Base-by-base conservation (phyloP, 495 filamentous ascomycete species). In the Penicilliopsis zonata region DNA sequence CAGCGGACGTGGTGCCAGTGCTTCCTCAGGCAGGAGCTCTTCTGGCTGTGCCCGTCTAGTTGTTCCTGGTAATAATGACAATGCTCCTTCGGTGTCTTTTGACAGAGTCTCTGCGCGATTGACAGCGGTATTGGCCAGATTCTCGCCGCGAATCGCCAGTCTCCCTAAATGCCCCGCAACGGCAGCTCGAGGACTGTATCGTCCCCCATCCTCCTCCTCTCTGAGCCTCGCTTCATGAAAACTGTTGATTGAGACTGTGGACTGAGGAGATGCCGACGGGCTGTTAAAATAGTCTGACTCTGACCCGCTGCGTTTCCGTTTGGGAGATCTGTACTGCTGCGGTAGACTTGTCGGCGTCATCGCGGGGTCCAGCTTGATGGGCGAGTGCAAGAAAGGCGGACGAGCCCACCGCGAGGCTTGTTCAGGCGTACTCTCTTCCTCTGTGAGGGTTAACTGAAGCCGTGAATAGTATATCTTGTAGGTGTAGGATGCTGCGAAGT, bases 111-210 rank as follows among this genome's bases (percentile, higher is more conserved):
- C 15, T 9, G 18, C 30, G 13, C 25, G 31, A 23, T 28, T 21
- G 12, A 34, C 25, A 30, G 39, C 35, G 25, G 21, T 35, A n/a
- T n/a, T n/a, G n/a, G n/a, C n/a, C n/a, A 13, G 27, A 23, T 33
- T 43, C 35, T 63, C 55, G 38, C 69, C 64, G 37, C 62, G 70
- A 29, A 82, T 53, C 22, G 65, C 69, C 19, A 84, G 57, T 28
- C 73, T 65, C 38, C 70, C 68, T 42, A 86, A 74, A 34, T 69
- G 63, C 40, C 74, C 68, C 37, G 72, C 76, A 32, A 83, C 76
- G 20, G 56, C 68, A 9, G 72, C 69, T 38, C 72, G 67, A 18
- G 80, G 78, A 45, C 79, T 84, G 33, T 57, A 44, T 29, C 53
- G 42, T 16, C 55, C 57, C 10, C 49, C 36, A 28, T 62, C 57